phyloP scores from a whole-genome alignment of 768 basidiomycete genomes.

The Termitomyces sp. region DNA sequence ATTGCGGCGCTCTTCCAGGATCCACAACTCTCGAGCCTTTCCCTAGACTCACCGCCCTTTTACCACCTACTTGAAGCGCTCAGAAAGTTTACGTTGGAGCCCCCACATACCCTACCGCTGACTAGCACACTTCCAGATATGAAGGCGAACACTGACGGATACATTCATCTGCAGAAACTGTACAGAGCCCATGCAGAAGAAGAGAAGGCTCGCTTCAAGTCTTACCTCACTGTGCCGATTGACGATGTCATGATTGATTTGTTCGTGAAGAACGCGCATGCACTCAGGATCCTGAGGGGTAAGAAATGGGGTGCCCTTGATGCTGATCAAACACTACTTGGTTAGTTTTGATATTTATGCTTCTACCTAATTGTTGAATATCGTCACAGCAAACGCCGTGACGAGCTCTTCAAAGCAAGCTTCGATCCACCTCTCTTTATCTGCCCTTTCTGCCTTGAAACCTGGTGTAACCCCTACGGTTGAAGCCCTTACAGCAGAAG shows the following conservation, averaged over 20 bases:
- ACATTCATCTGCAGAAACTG: conserved; percentile 79
- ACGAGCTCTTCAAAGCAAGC: conserved; percentile 44
- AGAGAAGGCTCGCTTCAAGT: conserved; percentile 56
- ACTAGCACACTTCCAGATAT: conserved; percentile 89
- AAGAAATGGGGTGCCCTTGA: conserved; percentile 56
- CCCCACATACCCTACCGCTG: conserved; percentile 68
- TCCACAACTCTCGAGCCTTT: conserved; percentile 36
- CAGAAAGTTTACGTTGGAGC: conserved; percentile 51
- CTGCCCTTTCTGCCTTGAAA: conserved; percentile 42
- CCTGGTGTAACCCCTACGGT: conserved; percentile 32
- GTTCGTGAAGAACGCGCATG: conserved; percentile 81
- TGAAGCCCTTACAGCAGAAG: conserved; percentile 48
- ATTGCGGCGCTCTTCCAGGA: conserved; percentile 60
- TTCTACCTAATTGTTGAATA: neutral
- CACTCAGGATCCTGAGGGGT: conserved; percentile 59
- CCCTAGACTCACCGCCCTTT: conserved; percentile 56
- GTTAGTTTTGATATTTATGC: conserved; percentile 8
- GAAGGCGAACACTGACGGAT: conserved; percentile 82
- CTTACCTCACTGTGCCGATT: conserved; percentile 38
- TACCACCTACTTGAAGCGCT: conserved; percentile 76
- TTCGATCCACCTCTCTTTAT: conserved; percentile 69
- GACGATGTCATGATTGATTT: conserved; percentile 53
- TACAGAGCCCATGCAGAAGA: conserved; percentile 75
- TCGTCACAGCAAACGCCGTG: conserved; percentile 35
- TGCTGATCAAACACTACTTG: conserved; percentile 41